Evolutionary conservation across 805 yeast genomes (phyloP).

Genomic region (Starmerella scarabaei): DNA sequence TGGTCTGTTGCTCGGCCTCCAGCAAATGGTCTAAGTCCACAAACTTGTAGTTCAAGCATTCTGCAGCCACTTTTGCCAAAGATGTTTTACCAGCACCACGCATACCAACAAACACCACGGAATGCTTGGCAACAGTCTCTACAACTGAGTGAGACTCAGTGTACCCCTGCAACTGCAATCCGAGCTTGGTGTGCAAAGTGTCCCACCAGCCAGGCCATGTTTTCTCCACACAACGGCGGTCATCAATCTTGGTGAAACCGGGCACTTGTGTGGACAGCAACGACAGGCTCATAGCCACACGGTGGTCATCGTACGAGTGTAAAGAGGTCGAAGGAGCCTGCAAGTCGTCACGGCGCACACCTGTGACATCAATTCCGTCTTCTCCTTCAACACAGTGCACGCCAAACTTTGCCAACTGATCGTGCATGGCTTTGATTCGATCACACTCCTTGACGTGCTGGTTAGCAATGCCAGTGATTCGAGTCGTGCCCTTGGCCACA

Average conservation of each 20-base stretch:
- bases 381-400: slow-evolving; percentile 72
- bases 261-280: slow-evolving; percentile 62
- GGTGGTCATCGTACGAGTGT: slow-evolving; percentile 81
- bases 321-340: background rate
- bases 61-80: slow-evolving; percentile 65
- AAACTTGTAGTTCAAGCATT: slow-evolving; percentile 43
- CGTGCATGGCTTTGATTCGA: slow-evolving; percentile 88
- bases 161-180: slow-evolving; percentile 55
- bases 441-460: slow-evolving; percentile 97
- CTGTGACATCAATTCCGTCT: slow-evolving; percentile 84
- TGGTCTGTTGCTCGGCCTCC: slow-evolving; percentile 38
- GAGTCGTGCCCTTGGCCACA: slow-evolving; percentile 60
- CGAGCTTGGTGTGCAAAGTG: slow-evolving; percentile 49
- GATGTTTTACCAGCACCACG: slow-evolving; percentile 95
- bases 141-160: slow-evolving; percentile 29
- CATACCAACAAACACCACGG: slow-evolving; percentile 85
- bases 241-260: slow-evolving; percentile 58
- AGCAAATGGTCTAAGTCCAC: slow-evolving; percentile 67
- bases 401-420: slow-evolving; percentile 80
- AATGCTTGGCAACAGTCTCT: slow-evolving; percentile 27
- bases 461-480: slow-evolving; percentile 90
- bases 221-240: slow-evolving; percentile 86
- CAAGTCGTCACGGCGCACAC: slow-evolving; percentile 32
- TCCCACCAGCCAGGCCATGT: slow-evolving; percentile 99
- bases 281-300: slow-evolving; percentile 96